Evolutionary conservation across 495 filamentous ascomycete species (phyloP).

Genomic region (Aspergillus panamensis): DNA sequence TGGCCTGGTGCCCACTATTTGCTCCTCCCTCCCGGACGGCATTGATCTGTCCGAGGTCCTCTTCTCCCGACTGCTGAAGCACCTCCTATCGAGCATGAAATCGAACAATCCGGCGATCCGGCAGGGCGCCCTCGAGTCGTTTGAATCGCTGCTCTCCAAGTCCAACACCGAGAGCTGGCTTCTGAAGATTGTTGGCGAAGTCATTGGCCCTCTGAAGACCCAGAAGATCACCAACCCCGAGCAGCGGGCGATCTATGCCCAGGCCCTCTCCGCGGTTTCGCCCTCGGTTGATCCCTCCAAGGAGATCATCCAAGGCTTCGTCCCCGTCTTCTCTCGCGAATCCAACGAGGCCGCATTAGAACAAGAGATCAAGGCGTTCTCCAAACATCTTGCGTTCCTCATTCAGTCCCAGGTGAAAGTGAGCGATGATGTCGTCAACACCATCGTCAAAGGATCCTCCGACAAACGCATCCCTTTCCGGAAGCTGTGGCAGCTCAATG

Average conservation of each 20-base stretch:
- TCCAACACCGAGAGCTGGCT: slow-evolving; percentile 56
- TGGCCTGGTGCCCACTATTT: slow-evolving; percentile 66
- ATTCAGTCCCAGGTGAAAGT: slow-evolving; percentile 55
- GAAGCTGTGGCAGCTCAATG: slow-evolving; percentile 73
- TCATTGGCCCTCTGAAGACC: slow-evolving; percentile 71
- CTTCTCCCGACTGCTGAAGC: slow-evolving; percentile 69
- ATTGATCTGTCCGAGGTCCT: slow-evolving; percentile 77
- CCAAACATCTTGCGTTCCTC: slow-evolving; percentile 55
- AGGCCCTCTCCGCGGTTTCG: slow-evolving; percentile 66
- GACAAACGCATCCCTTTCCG: slow-evolving; percentile 80
- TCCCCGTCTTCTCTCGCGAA: slow-evolving; percentile 67
- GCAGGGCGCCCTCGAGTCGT: slow-evolving; percentile 68
- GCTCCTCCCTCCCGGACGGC: slow-evolving; percentile 60
- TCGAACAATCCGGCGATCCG: slow-evolving; percentile 78
- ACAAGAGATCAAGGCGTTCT: slow-evolving; percentile 68
- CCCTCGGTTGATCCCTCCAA: slow-evolving; percentile 53
- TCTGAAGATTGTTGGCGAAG: slow-evolving; percentile 66
- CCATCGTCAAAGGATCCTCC: slow-evolving; percentile 72
- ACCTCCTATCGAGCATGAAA: slow-evolving; percentile 80
- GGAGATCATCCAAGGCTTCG: slow-evolving; percentile 63
- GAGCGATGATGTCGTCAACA: slow-evolving; percentile 60
- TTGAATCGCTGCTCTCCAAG: slow-evolving; percentile 56
- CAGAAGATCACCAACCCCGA: slow-evolving; percentile 78
- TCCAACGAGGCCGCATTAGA: slow-evolving; percentile 77
- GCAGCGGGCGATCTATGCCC: slow-evolving; percentile 73